A percentile compares a stretch with the other conserved stretches of the same genome.
phyloP scores from a whole-genome alignment of 2,329 filamentous ascomycete genomes.

The Epichloe glyceriae region DNA sequence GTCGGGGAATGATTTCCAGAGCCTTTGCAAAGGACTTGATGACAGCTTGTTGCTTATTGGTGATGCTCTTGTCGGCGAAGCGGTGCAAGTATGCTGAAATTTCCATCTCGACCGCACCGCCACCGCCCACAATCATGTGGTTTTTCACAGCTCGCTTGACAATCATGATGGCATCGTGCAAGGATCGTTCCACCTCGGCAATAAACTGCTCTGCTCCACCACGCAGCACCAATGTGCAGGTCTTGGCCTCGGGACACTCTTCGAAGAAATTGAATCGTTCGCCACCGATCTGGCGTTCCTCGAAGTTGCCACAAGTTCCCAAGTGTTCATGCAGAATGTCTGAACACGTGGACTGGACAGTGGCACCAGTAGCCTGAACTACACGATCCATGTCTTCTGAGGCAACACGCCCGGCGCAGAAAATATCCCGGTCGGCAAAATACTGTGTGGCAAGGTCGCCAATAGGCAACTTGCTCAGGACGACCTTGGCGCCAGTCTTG shows the following conservation, averaged over 20 bases:
- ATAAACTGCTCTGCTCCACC: slow-evolving; percentile 99
- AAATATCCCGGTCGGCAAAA: slow-evolving; percentile 95
- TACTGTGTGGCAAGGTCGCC: slow-evolving; percentile 95
- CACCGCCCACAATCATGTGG: slow-evolving; percentile 85
- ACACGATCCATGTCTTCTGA: slow-evolving; percentile 92
- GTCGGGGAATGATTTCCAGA: slow-evolving; percentile 88
- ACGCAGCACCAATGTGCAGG: slow-evolving; percentile 87
- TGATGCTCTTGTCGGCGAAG: slow-evolving; percentile 84
- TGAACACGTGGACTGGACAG: slow-evolving; percentile 88
- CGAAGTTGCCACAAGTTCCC: slow-evolving; percentile 78
- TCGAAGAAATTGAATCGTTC: slow-evolving; percentile 99
- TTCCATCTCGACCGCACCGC: slow-evolving; percentile 94
- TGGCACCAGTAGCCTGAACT: slow-evolving; percentile 85
- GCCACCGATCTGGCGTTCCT: slow-evolving; percentile 92
- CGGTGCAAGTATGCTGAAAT: slow-evolving; percentile 84
- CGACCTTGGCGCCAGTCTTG: slow-evolving; percentile 92
- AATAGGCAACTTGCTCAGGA: slow-evolving; percentile 93
- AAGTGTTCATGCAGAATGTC: slow-evolving; percentile 84
- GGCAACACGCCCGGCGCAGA: slow-evolving; percentile 90
- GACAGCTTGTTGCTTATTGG: slow-evolving; percentile 91
- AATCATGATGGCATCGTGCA: slow-evolving; percentile 99
- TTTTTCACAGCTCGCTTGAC: slow-evolving; percentile 97
- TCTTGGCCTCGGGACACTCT: slow-evolving; percentile 89
- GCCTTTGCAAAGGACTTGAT: slow-evolving; percentile 98
- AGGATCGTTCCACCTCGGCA: slow-evolving; percentile 90